Evolutionary conservation across 1,139 yeast species (phyloP).

Genomic region (Geotrichum phurueaensis): DNA sequence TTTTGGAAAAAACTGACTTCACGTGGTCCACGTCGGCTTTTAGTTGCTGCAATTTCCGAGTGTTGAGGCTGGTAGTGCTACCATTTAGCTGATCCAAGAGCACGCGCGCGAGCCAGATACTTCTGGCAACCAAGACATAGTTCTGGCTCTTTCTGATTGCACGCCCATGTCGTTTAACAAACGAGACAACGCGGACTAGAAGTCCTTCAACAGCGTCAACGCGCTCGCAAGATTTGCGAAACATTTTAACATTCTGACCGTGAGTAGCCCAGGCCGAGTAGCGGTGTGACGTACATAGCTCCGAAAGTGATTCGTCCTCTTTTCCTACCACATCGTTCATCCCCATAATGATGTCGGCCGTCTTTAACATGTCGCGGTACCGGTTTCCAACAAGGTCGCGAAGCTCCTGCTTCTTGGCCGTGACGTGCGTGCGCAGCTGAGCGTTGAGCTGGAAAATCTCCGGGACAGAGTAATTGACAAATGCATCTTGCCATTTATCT

Average conservation of each 20-base stretch:
- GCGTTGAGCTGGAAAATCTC: conserved; percentile 26
- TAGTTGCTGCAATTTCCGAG: not conserved
- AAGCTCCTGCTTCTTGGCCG: conserved; percentile 41
- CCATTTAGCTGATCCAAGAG: conserved; percentile 1
- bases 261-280: conserved; percentile 22
- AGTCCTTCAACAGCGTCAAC: not conserved
- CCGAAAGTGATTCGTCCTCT: conserved; percentile 26
- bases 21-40: conserved; percentile 6
- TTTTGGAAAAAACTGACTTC: conserved; percentile 4
- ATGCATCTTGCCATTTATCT: conserved; percentile 28
- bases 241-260: conserved; percentile 12
- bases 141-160: conserved; percentile 8
- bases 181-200: conserved; percentile 1
- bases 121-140: conserved; percentile 19
- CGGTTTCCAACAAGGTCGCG: conserved; percentile 57
- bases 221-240: not conserved
- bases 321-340: conserved; percentile 43
- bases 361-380: conserved; percentile 59
- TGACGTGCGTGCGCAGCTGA: conserved; percentile 24
- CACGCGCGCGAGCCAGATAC: conserved; percentile 16
- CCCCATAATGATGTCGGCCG: conserved; percentile 59
- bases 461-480: conserved; percentile 23
- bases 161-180: conserved; percentile 13
- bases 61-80: not conserved
- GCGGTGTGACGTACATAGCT: conserved; percentile 20